Percentiles rank a stretch among this genome's conserved stretches.
phyloP scores from a whole-genome alignment of 2,329 filamentous ascomycete genomes.

The Talaromyces sp. region DNA sequence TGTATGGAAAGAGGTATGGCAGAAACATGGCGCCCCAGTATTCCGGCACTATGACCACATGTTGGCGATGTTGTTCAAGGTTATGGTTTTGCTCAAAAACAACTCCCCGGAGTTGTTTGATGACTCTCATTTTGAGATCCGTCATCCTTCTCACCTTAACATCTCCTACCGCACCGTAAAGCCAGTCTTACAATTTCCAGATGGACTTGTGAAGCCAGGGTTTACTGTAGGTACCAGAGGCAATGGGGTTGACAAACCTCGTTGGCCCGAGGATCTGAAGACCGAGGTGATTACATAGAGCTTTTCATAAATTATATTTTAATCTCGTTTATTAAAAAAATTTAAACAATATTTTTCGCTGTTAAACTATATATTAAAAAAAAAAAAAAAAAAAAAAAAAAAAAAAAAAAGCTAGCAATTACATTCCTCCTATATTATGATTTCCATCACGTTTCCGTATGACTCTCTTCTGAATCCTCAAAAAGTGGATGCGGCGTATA shows the following conservation, averaged over 20 bases:
- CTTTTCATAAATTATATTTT: not conserved
- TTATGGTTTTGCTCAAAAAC: constrained; percentile 38
- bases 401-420: not conserved
- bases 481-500: not conserved
- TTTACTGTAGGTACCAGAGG: constrained; percentile 53
- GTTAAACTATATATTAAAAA: not conserved
- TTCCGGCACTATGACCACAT: constrained; percentile 56
- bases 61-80: constrained; percentile 40
- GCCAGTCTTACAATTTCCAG: constrained; percentile 45
- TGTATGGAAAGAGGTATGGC: constrained; percentile 52
- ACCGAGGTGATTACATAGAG: constrained; percentile 10
- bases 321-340: not conserved
- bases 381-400: not conserved
- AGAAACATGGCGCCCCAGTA: constrained; percentile 43
- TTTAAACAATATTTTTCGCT: not conserved
- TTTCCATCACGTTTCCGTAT: not conserved
- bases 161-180: constrained; percentile 43
- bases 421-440: not conserved
- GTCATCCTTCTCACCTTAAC: constrained; percentile 32
- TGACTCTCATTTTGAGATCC: constrained; percentile 50
- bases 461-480: constrained; percentile 1
- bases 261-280: constrained; percentile 47
- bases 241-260: constrained; percentile 51
- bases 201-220: constrained; percentile 40
- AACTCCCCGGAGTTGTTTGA: constrained; percentile 45